Conservation (phyloP, 768 basidiomycete species). For the Kwoniella sp. region DNA sequence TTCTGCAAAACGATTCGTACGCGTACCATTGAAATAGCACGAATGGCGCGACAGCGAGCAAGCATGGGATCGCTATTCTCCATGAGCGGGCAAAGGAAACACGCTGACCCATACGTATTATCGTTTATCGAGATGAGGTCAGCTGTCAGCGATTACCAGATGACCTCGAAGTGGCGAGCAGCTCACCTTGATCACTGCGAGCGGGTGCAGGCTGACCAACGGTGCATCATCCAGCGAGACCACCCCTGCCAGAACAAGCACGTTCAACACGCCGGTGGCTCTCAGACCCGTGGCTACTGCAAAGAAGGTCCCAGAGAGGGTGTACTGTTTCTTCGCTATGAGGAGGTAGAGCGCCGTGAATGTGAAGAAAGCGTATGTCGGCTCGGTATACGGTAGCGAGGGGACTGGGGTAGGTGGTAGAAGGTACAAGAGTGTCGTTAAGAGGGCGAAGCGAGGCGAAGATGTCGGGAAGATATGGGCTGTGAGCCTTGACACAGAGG, state of each 20-base stretch:
- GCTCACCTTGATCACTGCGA: slow-evolving; percentile 3
- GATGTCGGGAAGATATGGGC: slow-evolving; percentile 60
- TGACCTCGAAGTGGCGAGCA: too few species aligned
- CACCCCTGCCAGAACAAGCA: slow-evolving; percentile 32
- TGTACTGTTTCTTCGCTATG: slow-evolving; percentile 16
- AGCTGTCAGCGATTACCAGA: too few species aligned
- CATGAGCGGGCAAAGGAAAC: slow-evolving; percentile 1
- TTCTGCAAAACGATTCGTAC: slow-evolving; percentile 68
- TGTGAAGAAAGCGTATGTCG: slow-evolving; percentile 79
- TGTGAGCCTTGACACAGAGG: slow-evolving; percentile 59
- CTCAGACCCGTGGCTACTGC: slow-evolving; percentile 41
- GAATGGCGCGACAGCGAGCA: slow-evolving; percentile 68
- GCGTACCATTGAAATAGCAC: slow-evolving; percentile 69
- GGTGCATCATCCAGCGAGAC: slow-evolving; percentile 8
- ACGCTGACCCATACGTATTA: too few species aligned
- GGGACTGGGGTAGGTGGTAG: slow-evolving; percentile 79
- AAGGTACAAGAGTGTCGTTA: slow-evolving; percentile 70
- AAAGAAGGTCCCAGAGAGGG: slow-evolving; percentile 30
- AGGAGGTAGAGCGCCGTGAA: slow-evolving; percentile 64
- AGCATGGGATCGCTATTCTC: slow-evolving; percentile 55
- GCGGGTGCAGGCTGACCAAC: neutral
- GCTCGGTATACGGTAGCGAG: slow-evolving; percentile 77
- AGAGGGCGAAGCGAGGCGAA: slow-evolving; percentile 64
- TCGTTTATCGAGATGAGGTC: neutral
- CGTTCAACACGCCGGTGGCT: slow-evolving; percentile 48